These are phyloP conservation scores for Rostrohypoxylon terebratum DNA, from an alignment of 495 filamentous ascomycete species.

Conservation along the genomic window DNA sequence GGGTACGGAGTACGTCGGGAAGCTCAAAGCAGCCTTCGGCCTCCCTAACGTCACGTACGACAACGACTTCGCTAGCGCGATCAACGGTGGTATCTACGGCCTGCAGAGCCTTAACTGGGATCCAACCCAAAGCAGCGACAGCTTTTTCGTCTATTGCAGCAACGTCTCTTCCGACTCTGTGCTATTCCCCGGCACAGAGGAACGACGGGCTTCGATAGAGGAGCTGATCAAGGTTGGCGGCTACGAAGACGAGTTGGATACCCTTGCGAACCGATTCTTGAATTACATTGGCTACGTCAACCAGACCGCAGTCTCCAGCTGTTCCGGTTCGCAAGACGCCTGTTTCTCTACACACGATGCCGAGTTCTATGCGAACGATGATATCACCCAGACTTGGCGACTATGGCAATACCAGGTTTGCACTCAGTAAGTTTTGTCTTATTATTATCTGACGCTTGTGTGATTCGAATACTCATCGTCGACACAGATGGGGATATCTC, in stretches of 20 bases:
- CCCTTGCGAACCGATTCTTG: constrained; percentile 66
- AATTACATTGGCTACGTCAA: constrained; percentile 76
- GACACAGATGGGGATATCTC: constrained; percentile 75
- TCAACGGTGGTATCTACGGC: constrained; percentile 62
- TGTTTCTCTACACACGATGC: constrained; percentile 67
- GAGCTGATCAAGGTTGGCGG: constrained; percentile 66
- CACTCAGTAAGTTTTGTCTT: constrained; percentile 54
- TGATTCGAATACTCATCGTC: constrained; percentile 31
- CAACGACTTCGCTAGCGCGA: constrained; percentile 70
- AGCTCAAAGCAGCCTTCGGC: constrained; percentile 72
- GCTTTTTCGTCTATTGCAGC: constrained; percentile 69
- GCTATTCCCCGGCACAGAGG: constrained; percentile 60
- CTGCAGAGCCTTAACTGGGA: constrained; percentile 80
- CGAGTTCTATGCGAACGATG: constrained; percentile 63
- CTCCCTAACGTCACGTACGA: constrained; percentile 67
- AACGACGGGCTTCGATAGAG: constrained; percentile 55
- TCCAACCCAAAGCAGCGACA: constrained; percentile 63
- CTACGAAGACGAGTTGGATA: constrained; percentile 61
- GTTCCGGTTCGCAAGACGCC: constrained; percentile 58
- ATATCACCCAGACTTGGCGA: constrained; percentile 62
- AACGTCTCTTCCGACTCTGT: constrained; percentile 64
- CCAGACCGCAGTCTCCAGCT: constrained; percentile 53
- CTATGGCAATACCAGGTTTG: constrained; percentile 70
- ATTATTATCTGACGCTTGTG: constrained; percentile 1
- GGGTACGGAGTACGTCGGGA: constrained; percentile 54